Percentiles rank a stretch among this genome's conserved stretches.
Conservation (phyloP, 768 basidiomycete species). For the Ramaria sp. region DNA sequence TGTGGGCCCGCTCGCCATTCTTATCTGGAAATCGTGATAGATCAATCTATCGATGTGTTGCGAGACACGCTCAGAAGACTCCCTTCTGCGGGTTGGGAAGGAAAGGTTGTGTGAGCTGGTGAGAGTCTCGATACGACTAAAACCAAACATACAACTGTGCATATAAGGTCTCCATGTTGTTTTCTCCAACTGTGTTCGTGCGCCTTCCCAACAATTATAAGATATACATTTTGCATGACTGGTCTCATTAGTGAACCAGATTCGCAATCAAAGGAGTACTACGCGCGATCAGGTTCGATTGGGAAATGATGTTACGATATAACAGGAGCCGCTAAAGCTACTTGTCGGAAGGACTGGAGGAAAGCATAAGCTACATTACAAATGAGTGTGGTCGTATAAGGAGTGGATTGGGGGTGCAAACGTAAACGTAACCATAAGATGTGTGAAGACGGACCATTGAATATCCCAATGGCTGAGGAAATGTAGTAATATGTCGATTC, state of each 20-base stretch:
- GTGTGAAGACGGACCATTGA: neutral
- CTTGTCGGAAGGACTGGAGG: neutral
- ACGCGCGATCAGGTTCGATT: no score
- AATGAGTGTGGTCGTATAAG: neutral
- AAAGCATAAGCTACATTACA: neutral
- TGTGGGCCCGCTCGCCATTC: conserved; percentile 83
- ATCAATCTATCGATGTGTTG: neutral
- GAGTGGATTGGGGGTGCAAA: neutral
- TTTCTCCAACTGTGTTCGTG: conserved; percentile 1
- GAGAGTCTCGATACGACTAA: neutral
- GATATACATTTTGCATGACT: neutral
- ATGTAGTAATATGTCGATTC: neutral
- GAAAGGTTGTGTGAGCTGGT: neutral
- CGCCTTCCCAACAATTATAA: neutral
- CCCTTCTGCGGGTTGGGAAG: neutral
- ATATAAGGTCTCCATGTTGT: conserved; percentile 16
- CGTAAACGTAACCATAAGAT: neutral
- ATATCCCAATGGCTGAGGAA: neutral
- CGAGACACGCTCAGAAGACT: no score
- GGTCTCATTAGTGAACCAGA: neutral
- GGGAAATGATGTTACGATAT: conserved; percentile 15
- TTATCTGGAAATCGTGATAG: conserved; percentile 85
- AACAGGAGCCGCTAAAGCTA: conserved; percentile 22
- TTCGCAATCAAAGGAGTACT: no score
- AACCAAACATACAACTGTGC: conserved; percentile 5